Percentiles rank a stretch among this genome's conserved stretches.
phyloP scores from a whole-genome alignment of 1,284 basidiomycete species.

The Ceratobasidium sp. region DNA sequence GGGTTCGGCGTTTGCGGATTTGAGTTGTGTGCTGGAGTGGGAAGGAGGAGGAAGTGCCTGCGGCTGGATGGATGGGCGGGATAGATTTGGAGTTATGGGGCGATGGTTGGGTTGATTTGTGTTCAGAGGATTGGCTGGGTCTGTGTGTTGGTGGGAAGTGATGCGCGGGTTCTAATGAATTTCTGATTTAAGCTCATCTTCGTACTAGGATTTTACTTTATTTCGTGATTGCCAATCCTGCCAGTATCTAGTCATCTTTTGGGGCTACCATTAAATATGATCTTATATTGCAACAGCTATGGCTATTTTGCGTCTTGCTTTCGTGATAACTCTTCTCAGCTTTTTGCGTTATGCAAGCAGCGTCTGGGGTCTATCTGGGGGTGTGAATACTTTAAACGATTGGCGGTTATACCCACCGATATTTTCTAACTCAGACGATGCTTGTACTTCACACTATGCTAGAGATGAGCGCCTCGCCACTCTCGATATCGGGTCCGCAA shows the following conservation, averaged over 20 bases:
- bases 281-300: too few species aligned
- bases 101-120: conserved; percentile 4
- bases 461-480: background rate
- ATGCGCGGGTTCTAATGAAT: too few species aligned
- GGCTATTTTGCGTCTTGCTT: too few species aligned
- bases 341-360: too few species aligned
- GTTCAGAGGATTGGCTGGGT: conserved; percentile 3
- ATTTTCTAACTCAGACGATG: background rate
- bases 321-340: too few species aligned
- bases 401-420: background rate
- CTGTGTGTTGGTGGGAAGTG: too few species aligned
- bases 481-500: background rate
- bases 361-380: background rate
- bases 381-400: background rate
- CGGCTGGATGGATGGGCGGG: background rate
- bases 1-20: conserved; percentile 9
- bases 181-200: too few species aligned
- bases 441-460: background rate
- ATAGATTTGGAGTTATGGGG: background rate
- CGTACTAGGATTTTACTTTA: too few species aligned
- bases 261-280: too few species aligned
- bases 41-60: background rate
- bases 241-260: too few species aligned
- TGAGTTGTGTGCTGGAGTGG: background rate
- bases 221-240: too few species aligned